Percentiles rank a stretch among this genome's conserved stretches.
Evolutionary conservation across 2,329 filamentous ascomycete species (phyloP).

Genomic region (Paecilomyces variotii): DNA sequence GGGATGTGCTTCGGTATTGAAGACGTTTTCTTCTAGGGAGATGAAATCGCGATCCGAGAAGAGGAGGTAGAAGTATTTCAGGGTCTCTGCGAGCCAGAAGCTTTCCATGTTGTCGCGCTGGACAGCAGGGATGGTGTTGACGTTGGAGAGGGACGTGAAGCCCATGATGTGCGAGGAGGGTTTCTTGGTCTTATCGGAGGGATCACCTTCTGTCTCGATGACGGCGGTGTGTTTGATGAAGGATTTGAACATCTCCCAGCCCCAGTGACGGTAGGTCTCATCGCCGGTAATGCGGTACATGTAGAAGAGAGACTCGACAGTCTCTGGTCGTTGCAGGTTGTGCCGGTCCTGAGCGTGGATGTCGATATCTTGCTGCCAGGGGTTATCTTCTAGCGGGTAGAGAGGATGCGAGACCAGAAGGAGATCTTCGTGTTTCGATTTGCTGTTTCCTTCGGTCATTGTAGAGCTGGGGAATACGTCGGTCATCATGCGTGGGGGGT

Average conservation of each 20-base stretch:
- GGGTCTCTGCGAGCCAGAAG: constrained; percentile 96
- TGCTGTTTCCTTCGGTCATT: constrained; percentile 22
- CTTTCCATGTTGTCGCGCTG: constrained; percentile 92
- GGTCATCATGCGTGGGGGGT: constrained; percentile 51
- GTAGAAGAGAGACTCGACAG: constrained; percentile 92
- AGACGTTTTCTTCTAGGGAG: constrained; percentile 76
- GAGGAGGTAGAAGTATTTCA: constrained; percentile 95
- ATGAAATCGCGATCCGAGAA: constrained; percentile 79
- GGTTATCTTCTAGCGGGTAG: constrained; percentile 19
- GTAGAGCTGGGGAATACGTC: constrained; percentile 29
- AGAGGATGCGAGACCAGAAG: constrained; percentile 27
- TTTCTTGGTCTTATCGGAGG: constrained; percentile 3
- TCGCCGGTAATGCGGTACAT: constrained; percentile 98
- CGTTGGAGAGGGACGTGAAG: constrained; percentile 74
- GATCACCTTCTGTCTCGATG: constrained; percentile 48
- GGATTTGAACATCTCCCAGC: constrained; percentile 95
- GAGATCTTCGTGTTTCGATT: constrained; percentile 21
- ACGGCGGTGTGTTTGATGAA: constrained; percentile 83
- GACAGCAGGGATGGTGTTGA: constrained; percentile 60
- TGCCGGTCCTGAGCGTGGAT: constrained; percentile 79
- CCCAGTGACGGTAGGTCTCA: constrained; percentile 83
- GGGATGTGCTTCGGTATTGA: constrained; percentile 94
- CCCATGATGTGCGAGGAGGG: constrained; percentile 41
- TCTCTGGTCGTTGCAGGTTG: constrained; percentile 92
- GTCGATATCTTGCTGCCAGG: constrained; percentile 69